These are phyloP conservation scores for Amyloporia xantha DNA, from an alignment of 768 basidiomycete species.

Conservation along the genomic window DNA sequence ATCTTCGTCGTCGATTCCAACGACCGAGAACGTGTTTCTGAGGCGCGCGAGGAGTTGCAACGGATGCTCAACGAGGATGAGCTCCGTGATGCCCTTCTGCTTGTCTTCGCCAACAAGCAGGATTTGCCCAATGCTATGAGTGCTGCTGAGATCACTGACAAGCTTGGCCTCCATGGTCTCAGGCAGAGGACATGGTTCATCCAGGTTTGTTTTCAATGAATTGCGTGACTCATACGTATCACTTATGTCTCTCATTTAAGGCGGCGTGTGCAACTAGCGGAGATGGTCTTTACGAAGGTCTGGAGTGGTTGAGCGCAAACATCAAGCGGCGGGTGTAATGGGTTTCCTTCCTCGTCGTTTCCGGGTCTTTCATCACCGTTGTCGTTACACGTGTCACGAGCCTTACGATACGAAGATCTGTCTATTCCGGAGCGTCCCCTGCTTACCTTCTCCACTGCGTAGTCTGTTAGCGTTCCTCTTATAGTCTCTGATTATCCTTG, in stretches of 20 bases:
- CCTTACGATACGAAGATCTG: slow-evolving; percentile 31
- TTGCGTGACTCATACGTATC: too few relatives aligned
- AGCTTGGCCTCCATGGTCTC: slow-evolving; percentile 95
- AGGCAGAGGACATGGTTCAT: slow-evolving; percentile 98
- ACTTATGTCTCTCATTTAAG: slow-evolving; percentile 32
- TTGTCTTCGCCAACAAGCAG: slow-evolving; percentile 99
- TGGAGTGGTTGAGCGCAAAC: slow-evolving; percentile 93
- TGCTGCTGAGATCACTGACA: slow-evolving; percentile 98
- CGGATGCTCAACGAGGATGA: slow-evolving; percentile 99
- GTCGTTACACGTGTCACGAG: slow-evolving; percentile 46
- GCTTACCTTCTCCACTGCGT: slow-evolving; percentile 11
- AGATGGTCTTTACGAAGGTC: slow-evolving; percentile 96
- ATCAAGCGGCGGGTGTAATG: slow-evolving; percentile 74
- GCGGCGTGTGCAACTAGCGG: slow-evolving; percentile 98
- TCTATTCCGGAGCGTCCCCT: slow-evolving; percentile 9
- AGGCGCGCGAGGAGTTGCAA: slow-evolving; percentile 98
- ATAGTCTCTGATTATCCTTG: slow-evolving; percentile 5
- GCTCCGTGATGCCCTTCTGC: slow-evolving; percentile 94
- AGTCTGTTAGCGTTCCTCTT: slow-evolving; percentile 6
- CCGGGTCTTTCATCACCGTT: slow-evolving; percentile 35
- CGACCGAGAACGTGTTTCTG: slow-evolving; percentile 98
- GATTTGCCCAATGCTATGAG: slow-evolving; percentile 99
- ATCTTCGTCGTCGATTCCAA: slow-evolving; percentile 99
- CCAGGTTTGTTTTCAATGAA: slow-evolving; percentile 50
- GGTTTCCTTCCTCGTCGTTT: slow-evolving; percentile 36